phyloP scores from a whole-genome alignment of 371 early-diverging fungal genomes.

The Umbelopsis sp. region DNA sequence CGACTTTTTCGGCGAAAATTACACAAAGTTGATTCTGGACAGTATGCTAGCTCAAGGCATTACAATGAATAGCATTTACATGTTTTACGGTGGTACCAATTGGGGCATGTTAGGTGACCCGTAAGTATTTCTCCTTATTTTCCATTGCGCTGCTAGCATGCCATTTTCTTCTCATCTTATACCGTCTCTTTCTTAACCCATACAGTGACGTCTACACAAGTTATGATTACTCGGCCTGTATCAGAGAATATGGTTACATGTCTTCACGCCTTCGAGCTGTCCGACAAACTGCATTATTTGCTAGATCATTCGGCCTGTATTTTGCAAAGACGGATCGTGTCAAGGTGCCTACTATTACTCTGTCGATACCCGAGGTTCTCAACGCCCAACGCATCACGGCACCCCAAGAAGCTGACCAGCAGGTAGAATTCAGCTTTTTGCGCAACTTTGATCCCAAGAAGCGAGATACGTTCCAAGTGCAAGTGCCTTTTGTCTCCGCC shows the following conservation, averaged over 20 bases:
- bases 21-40: slow-evolving; percentile 68
- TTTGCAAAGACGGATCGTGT: slow-evolving; percentile 60
- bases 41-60: slow-evolving; percentile 72
- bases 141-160: neutral
- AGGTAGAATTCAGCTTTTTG: slow-evolving; percentile 64
- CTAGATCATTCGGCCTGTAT: slow-evolving; percentile 67
- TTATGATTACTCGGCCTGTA: slow-evolving; percentile 80
- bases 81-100: slow-evolving; percentile 86
- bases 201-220: slow-evolving; percentile 76
- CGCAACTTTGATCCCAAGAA: slow-evolving; percentile 69
- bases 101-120: slow-evolving; percentile 82
- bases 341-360: slow-evolving; percentile 33
- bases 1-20: slow-evolving; percentile 73
- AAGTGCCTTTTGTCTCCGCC: slow-evolving; percentile 17
- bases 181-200: neutral
- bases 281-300: slow-evolving; percentile 64
- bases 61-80: slow-evolving; percentile 71
- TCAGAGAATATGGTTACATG: slow-evolving; percentile 77
- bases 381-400: slow-evolving; percentile 51
- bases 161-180: too few species aligned
- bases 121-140: slow-evolving; percentile 43
- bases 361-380: slow-evolving; percentile 50
- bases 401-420: slow-evolving; percentile 34
- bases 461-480: slow-evolving; percentile 51
- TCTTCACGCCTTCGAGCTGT: slow-evolving; percentile 70